Conservation (phyloP, 176 grass and related monocot genomes). For the Juncus effusus region DNA sequence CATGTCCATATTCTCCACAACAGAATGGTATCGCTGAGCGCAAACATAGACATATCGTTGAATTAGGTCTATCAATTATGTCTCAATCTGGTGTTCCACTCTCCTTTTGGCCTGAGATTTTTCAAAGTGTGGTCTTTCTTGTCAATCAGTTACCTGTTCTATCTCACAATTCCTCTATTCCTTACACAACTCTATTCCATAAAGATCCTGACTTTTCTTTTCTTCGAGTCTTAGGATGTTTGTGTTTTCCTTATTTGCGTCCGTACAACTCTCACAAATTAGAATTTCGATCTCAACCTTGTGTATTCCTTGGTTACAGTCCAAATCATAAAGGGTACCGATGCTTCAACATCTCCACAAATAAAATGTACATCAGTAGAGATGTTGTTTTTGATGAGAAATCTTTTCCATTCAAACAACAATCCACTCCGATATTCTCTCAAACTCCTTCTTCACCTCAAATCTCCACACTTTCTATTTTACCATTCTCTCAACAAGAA, state of each 20-base stretch:
- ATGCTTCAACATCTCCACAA: neutral
- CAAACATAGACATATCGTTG: conserved; percentile 7
- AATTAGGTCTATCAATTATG: neutral
- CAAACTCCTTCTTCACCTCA: neutral
- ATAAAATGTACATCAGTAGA: neutral
- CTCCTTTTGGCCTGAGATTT: neutral
- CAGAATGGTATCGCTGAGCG: conserved; percentile 13
- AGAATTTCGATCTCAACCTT: neutral
- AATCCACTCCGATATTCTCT: too few relatives aligned
- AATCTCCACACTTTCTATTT: too few relatives aligned
- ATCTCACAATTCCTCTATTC: neutral
- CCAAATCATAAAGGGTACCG: neutral
- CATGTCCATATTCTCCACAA: neutral
- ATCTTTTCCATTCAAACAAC: neutral
- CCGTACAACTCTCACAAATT: neutral
- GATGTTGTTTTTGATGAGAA: conserved; percentile 19
- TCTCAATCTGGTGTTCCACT: neutral
- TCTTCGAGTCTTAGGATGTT: neutral
- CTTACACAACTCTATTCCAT: neutral
- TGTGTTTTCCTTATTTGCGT: neutral
- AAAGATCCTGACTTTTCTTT: neutral
- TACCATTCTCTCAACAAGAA: too few relatives aligned
- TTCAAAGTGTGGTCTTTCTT: neutral
- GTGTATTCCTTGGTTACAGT: too few relatives aligned
- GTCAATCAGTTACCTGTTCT: conserved; percentile 3